These are phyloP conservation scores for Pneumocystis jirovecii DNA, from an alignment of 1,139 yeast genomes.

Conservation along the genomic window DNA sequence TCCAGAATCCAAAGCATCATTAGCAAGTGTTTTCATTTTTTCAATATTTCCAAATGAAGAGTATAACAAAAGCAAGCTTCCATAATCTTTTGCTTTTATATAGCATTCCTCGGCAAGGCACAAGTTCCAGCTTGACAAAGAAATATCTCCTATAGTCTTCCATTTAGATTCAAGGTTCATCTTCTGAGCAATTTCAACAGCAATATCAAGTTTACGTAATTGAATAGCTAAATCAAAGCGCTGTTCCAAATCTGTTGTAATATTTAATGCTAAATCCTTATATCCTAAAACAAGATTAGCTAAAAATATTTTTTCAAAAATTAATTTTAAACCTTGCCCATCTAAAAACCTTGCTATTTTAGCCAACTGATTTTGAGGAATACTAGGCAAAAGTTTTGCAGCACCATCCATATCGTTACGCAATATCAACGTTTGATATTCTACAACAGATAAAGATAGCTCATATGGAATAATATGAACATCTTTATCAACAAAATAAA, in stretches of 20 bases:
- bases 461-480: slow-evolving; percentile 70
- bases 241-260: slow-evolving; percentile 75
- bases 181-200: slow-evolving; percentile 50
- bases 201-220: slow-evolving; percentile 53
- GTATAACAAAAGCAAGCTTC: slow-evolving; percentile 67
- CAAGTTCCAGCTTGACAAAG: slow-evolving; percentile 64
- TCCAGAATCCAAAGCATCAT: slow-evolving; percentile 50
- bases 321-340: slow-evolving; percentile 52
- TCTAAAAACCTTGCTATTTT: slow-evolving; percentile 87
- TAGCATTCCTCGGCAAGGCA: slow-evolving; percentile 70
- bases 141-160: slow-evolving; percentile 83
- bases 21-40: slow-evolving; percentile 48
- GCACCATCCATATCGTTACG: slow-evolving; percentile 83
- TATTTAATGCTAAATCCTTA: slow-evolving; percentile 62
- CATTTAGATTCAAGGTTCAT: slow-evolving; percentile 52
- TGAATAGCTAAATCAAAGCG: slow-evolving; percentile 67
- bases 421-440: slow-evolving; percentile 86
- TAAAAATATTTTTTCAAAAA: neutral
- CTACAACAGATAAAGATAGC: slow-evolving; percentile 71
- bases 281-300: neutral
- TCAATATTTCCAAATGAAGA: slow-evolving; percentile 62
- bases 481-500: slow-evolving; percentile 82
- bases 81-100: slow-evolving; percentile 64
- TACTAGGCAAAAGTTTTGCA: slow-evolving; percentile 45
- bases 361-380: slow-evolving; percentile 53